Percentiles rank a stretch among this genome's conserved stretches.
Evolutionary conservation across 176 grass and related monocot genomes (phyloP).

Genomic region (Zea luxurians): DNA sequence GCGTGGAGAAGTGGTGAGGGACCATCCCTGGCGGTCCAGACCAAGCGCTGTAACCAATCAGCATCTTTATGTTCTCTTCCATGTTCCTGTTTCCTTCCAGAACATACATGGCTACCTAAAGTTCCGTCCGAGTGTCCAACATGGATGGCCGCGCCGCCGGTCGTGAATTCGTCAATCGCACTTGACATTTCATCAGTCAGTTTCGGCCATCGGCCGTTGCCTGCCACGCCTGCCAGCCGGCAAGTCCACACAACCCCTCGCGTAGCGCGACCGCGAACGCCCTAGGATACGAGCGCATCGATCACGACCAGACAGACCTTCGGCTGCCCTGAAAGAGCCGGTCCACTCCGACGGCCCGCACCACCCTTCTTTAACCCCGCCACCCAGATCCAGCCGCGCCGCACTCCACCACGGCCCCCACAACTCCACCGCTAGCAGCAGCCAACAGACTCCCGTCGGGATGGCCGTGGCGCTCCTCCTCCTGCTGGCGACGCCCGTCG

Average conservation of each 20-base stretch:
- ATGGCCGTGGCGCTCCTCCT: slow-evolving; percentile 46
- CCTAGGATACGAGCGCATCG: too few relatives aligned
- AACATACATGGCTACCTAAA: too few relatives aligned
- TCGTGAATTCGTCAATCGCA: neutral
- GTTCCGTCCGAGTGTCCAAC: neutral
- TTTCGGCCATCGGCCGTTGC: neutral
- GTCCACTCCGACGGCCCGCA: slow-evolving; percentile 42
- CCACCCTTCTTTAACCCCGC: slow-evolving; percentile 8
- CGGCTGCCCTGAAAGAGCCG: neutral
- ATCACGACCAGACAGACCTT: too few relatives aligned
- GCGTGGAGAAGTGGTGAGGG: too few relatives aligned
- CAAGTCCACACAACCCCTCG: too few relatives aligned
- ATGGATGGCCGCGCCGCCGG: neutral
- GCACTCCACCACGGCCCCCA: neutral
- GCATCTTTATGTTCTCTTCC: too few relatives aligned
- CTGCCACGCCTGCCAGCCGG: neutral
- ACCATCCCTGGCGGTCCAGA: too few relatives aligned
- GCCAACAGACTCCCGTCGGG: neutral
- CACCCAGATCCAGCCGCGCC: neutral
- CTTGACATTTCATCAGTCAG: neutral
- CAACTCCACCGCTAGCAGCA: neutral
- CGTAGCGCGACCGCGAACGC: too few relatives aligned
- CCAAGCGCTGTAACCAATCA: too few relatives aligned
- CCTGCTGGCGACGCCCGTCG: slow-evolving; percentile 38
- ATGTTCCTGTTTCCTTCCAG: too few relatives aligned